phyloP scores from a whole-genome alignment of 345 rosid genomes.

The Hirschfeldia incana region DNA sequence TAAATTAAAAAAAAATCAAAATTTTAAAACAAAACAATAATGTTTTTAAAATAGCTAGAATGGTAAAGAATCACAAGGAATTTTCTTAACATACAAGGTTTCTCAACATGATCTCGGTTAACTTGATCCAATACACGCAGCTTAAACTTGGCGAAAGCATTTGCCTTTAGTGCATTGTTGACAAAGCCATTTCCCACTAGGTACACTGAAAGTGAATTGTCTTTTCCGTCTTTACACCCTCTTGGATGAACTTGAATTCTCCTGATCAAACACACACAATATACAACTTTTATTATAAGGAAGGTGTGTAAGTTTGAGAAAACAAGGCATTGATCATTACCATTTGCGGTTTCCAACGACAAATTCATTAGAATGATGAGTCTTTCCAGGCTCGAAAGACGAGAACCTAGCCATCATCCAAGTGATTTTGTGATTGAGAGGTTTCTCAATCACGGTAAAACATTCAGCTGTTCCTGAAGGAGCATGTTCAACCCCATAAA shows the following conservation, averaged over 20 bases:
- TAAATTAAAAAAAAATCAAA: no score
- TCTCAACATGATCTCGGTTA: constrained; percentile 8
- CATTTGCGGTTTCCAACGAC: not conserved
- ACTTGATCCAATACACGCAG: constrained; percentile 21
- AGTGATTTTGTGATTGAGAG: not conserved
- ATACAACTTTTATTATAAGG: not conserved
- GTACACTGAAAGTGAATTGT: constrained; percentile 19
- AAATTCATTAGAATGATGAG: not conserved
- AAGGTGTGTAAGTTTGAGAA: not conserved
- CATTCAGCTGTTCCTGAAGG: not conserved
- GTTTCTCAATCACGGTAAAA: not conserved
- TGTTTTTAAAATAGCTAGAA: no score
- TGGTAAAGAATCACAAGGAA: no score
- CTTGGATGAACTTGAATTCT: constrained; percentile 15
- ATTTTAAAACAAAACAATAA: not conserved
- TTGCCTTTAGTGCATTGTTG: not conserved
- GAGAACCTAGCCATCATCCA: not conserved
- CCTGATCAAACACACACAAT: constrained; percentile 12
- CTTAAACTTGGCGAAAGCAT: constrained; percentile 3
- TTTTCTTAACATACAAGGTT: not conserved
- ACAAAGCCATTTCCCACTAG: constrained; percentile 14
- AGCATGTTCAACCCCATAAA: not conserved
- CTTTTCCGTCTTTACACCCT: not conserved
- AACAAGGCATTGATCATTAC: not conserved
- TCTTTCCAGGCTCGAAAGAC: not conserved